Evolutionary conservation across 768 basidiomycete species (phyloP).

Genomic region (Clitopilus passeckerianus): DNA sequence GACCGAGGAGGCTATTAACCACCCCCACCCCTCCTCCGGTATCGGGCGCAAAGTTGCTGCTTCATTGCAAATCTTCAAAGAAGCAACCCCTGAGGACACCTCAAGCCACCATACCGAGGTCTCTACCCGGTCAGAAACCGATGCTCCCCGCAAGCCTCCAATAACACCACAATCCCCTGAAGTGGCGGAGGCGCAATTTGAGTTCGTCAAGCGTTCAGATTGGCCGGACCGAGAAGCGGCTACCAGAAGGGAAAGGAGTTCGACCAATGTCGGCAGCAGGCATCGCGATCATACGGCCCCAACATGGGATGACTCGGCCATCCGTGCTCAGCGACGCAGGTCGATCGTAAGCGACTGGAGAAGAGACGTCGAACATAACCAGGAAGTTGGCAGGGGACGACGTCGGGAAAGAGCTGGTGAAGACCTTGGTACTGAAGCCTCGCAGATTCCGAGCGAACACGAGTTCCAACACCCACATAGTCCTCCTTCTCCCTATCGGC

Average conservation of each 20-base stretch:
- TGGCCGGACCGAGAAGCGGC: slow-evolving; percentile 82
- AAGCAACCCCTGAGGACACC: slow-evolving; percentile 45
- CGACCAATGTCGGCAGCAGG: slow-evolving; percentile 37
- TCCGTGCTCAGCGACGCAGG: neutral
- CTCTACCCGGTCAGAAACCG: slow-evolving; percentile 22
- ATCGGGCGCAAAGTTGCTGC: slow-evolving; percentile 83
- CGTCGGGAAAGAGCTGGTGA: slow-evolving; percentile 52
- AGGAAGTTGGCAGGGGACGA: slow-evolving; percentile 53
- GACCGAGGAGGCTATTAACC: neutral
- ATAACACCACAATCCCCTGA: slow-evolving; percentile 40
- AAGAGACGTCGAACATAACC: slow-evolving; percentile 38
- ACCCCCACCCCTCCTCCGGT: slow-evolving; percentile 29
- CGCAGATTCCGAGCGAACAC: slow-evolving; percentile 13
- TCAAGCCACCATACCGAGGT: slow-evolving; percentile 24
- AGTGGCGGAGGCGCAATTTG: slow-evolving; percentile 65
- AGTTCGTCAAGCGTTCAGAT: slow-evolving; percentile 81
- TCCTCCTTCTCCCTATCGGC: slow-evolving; percentile 27
- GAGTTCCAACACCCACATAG: neutral
- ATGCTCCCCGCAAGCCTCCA: slow-evolving; percentile 21
- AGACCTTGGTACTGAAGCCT: slow-evolving; percentile 23
- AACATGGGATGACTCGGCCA: slow-evolving; percentile 21
- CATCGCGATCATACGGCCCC: slow-evolving; percentile 19
- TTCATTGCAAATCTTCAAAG: slow-evolving; percentile 77
- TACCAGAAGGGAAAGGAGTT: slow-evolving; percentile 63
- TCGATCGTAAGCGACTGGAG: slow-evolving; percentile 35